Evolutionary conservation across 768 basidiomycete genomes (phyloP).

Genomic region (Leccinum sublutescens): DNA sequence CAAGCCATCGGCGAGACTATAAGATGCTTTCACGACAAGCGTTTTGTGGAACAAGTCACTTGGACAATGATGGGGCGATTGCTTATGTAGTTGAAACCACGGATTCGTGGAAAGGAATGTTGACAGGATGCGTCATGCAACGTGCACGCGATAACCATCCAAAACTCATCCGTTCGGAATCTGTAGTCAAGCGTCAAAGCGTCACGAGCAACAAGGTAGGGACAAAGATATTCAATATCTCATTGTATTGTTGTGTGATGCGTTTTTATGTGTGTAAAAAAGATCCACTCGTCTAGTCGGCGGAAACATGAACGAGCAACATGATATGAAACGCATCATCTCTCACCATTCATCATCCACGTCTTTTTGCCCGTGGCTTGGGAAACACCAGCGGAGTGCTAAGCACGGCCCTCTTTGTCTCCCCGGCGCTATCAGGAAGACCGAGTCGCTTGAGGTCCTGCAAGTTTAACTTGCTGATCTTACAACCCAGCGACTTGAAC

Average conservation of each 20-base stretch:
- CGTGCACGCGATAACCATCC: not conserved
- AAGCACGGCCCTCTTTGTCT: constrained; percentile 70
- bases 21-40: not conserved
- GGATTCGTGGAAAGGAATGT: not conserved
- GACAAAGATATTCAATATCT: not conserved
- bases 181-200: not conserved
- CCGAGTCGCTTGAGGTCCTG: constrained; percentile 71
- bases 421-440: constrained; percentile 58
- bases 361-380: constrained; percentile 46
- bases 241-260: not conserved
- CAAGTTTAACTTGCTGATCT: constrained; percentile 52
- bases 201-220: not conserved
- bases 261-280: not conserved
- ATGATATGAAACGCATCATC: not conserved
- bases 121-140: not conserved
- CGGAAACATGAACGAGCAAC: not conserved
- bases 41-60: not conserved
- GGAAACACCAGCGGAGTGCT: constrained; percentile 81
- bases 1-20: not conserved
- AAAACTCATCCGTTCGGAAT: not conserved
- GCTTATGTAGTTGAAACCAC: not conserved
- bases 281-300: not conserved
- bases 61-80: not conserved
- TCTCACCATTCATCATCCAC: constrained; percentile 14
- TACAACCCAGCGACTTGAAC: constrained; percentile 82